Evolutionary conservation across 345 rosid genomes (phyloP).

Genomic region (Triadica sebifera): DNA sequence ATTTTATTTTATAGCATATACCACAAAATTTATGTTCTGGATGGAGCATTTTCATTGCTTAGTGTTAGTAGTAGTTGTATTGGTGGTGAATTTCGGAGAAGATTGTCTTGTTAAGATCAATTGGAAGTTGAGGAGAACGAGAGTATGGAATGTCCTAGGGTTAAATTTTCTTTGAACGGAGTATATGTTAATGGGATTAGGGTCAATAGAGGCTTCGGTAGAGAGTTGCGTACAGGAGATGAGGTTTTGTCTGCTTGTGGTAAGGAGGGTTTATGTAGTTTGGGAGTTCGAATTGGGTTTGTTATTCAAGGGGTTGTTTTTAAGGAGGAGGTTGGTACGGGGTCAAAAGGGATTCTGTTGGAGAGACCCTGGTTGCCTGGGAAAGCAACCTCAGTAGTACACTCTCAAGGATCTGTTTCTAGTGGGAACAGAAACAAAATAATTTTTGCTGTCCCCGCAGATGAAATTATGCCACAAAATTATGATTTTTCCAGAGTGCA

Average conservation of each 20-base stretch:
- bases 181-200: constrained; percentile 61
- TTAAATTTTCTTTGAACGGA: constrained; percentile 53
- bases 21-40: constrained; percentile 52
- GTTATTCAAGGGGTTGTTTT: constrained; percentile 49
- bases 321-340: constrained; percentile 42
- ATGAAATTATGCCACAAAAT: constrained; percentile 25
- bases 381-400: constrained; percentile 29
- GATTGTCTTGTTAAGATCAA: constrained; percentile 28
- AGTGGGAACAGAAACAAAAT: constrained; percentile 63
- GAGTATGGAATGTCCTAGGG: constrained; percentile 24
- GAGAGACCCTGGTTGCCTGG: constrained; percentile 27
- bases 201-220: constrained; percentile 33
- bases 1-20: constrained; percentile 50
- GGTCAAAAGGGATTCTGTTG: constrained; percentile 17
- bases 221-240: constrained; percentile 60
- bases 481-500: constrained; percentile 20
- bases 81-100: constrained; percentile 45
- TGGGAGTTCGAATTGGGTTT: constrained; percentile 56
- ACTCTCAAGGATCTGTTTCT: constrained; percentile 53
- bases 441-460: constrained; percentile 56
- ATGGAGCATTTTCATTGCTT: constrained; percentile 41
- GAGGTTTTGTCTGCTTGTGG: constrained; percentile 73
- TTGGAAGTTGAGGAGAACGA: constrained; percentile 26
- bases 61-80: constrained; percentile 17
- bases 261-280: constrained; percentile 39